Percentiles rank a stretch among this genome's conserved stretches.
Evolutionary conservation across 1,284 basidiomycete species (phyloP).

Genomic region (Pseudozyma pruni): DNA sequence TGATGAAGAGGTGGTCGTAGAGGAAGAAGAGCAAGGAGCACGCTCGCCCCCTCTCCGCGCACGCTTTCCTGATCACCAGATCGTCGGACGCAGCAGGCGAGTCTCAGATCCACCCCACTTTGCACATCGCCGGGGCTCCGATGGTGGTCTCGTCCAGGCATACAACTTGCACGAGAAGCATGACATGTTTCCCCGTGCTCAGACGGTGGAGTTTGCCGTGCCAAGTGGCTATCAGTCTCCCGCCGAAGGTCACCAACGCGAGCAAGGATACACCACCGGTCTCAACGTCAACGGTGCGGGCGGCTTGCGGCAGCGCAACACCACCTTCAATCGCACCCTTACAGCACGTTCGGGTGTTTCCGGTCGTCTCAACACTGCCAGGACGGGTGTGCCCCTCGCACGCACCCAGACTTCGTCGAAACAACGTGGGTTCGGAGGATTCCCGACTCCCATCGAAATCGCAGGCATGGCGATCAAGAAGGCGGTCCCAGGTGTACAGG

Average conservation of each 20-base stretch:
- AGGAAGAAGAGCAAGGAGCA: slow-evolving; percentile 5
- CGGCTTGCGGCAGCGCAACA: slow-evolving; percentile 32
- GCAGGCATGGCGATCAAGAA: slow-evolving; percentile 70
- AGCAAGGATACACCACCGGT: slow-evolving; percentile 27
- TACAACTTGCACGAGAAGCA: slow-evolving; percentile 31
- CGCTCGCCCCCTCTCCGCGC: slow-evolving; percentile 35
- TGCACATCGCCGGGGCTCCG: slow-evolving; percentile 45
- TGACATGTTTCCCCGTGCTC: slow-evolving; percentile 71
- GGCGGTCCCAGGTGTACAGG: slow-evolving; percentile 41
- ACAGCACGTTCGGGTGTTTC: slow-evolving; percentile 44
- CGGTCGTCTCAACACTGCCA: slow-evolving; percentile 35
- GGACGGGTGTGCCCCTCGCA: slow-evolving; percentile 64
- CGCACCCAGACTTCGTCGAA: slow-evolving; percentile 69
- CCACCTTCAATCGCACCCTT: slow-evolving; percentile 37
- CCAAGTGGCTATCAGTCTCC: slow-evolving; percentile 51
- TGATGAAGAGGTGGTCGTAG: slow-evolving; percentile 25
- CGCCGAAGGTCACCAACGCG: slow-evolving; percentile 10
- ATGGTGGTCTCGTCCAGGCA: slow-evolving; percentile 25
- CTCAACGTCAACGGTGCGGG: background rate
- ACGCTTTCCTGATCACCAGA: slow-evolving; percentile 28
- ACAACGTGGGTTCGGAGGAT: slow-evolving; percentile 79
- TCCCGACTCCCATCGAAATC: slow-evolving; percentile 81
- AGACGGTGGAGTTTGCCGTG: slow-evolving; percentile 74
- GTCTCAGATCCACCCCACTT: slow-evolving; percentile 48
- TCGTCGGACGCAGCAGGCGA: slow-evolving; percentile 23